Evolutionary conservation across 1,284 basidiomycete genomes (phyloP), one percentile per base, ranked within the genome.

Genomic region (Inonotus hispidus): DNA sequence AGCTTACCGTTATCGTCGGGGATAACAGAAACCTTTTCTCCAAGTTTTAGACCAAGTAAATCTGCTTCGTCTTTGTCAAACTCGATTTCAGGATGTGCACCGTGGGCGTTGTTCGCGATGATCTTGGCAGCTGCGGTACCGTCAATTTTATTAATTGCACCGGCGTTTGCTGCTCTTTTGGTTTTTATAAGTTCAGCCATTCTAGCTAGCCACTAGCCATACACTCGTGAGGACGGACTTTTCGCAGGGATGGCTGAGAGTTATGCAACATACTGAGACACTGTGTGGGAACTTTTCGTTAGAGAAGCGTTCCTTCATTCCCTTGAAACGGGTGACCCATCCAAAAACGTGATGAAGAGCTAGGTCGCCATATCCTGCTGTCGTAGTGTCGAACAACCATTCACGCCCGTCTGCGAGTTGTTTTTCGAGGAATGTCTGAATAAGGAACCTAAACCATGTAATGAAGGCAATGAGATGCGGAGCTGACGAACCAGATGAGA

Each of bases 301-400:
- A 55, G 79, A 74, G 56, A 80, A 76, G 16, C 83, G 67, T 45
- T 75, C 71, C 25, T 73, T 68, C 43, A 71, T 56, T 3, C 62
- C 70, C 27, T 65, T 69, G 68, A 81, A 75, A 1, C 66, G 56
- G 29, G 71, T 69, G 19, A 76, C 67, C 82, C 82, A 85, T 3
- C 69, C 68, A 58, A 78, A 71, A 3, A 80, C 65, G 63, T 80
- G 80, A 63, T 84, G 75, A 5, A 79, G 71, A 2, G 79, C 75
- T 16, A 84, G 66, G 65, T 86, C 83, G 7, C 77, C 80, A 10
- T 83, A 69, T 49, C 80, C 74, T 3, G 82, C 81, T 0, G 69
- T 59, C 56, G 77, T 76, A 0, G 83, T 83, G 64, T 83, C 77
- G 61, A 84, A 77, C 5, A 84, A 69, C 82, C 82, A 86, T 67